A percentile compares a stretch with the other conserved stretches of the same genome.
phyloP scores from a whole-genome alignment of 1,139 yeast genomes.

The Debaryomyces singareniensis region DNA sequence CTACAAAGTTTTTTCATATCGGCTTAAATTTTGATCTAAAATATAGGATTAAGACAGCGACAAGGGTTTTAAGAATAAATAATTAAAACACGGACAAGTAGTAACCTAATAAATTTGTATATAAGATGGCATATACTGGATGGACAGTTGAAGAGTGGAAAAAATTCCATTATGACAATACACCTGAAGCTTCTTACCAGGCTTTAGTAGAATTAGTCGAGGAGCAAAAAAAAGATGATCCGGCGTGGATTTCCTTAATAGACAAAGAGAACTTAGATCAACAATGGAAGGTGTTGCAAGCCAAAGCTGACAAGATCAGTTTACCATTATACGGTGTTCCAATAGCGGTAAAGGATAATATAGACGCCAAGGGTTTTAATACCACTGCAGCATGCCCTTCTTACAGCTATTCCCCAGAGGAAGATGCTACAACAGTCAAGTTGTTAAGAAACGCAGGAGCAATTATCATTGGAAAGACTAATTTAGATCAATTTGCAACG shows the following conservation, averaged over 20 bases:
- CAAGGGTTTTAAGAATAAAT: no score
- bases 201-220: constrained; percentile 42
- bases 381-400: constrained; percentile 97
- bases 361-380: constrained; percentile 72
- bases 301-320: constrained; percentile 44
- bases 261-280: constrained; percentile 52
- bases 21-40: no score
- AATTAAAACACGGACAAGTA: no score
- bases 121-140: constrained; percentile 16
- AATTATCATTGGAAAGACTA: constrained; percentile 84
- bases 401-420: constrained; percentile 56
- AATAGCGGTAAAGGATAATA: constrained; percentile 88
- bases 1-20: no score
- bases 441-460: constrained; percentile 80
- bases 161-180: constrained; percentile 54
- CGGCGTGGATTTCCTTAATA: constrained; percentile 87
- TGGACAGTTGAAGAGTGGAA: constrained; percentile 59
- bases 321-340: constrained; percentile 87
- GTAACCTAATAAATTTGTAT: no score
- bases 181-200: constrained; percentile 56
- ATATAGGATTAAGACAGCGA: no score
- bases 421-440: constrained; percentile 70
- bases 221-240: constrained; percentile 48
- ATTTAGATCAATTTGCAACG: constrained; percentile 93
- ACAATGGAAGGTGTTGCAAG: constrained; percentile 76